These are phyloP conservation scores for Phaffomyces antillensis DNA, from an alignment of 805 yeast genomes.

Conservation along the genomic window DNA sequence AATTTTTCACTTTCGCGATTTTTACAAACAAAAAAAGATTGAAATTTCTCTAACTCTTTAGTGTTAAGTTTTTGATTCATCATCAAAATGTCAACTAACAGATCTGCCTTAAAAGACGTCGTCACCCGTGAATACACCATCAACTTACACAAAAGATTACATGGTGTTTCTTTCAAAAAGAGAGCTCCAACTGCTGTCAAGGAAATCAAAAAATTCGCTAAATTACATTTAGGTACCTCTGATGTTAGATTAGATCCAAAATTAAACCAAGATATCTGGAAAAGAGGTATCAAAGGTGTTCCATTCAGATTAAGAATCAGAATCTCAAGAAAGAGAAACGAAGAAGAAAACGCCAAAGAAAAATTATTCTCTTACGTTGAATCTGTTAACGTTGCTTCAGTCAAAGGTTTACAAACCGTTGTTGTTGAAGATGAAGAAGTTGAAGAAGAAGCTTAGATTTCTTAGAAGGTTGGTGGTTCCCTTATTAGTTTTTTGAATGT, in stretches of 20 bases:
- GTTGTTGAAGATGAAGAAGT: conserved; percentile 68
- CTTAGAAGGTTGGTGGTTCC: neutral
- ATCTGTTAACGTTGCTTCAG: conserved; percentile 89
- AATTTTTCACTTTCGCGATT: conserved; percentile 3
- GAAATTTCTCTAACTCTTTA: neutral
- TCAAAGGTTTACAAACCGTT: conserved; percentile 97
- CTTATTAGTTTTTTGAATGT: neutral
- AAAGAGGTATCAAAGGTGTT: conserved; percentile 99
- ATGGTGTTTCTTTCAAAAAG: conserved; percentile 98
- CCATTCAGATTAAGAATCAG: conserved; percentile 97
- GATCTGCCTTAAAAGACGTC: conserved; percentile 92
- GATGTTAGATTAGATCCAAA: conserved; percentile 99
- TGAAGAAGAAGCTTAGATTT: conserved; percentile 11
- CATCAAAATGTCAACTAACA: conserved; percentile 33
- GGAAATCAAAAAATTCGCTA: conserved; percentile 98
- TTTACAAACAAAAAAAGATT: conserved; percentile 7
- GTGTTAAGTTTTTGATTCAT: neutral
- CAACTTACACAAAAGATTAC: conserved; percentile 98
- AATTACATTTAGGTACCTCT: conserved; percentile 97
- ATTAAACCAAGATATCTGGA: conserved; percentile 98
- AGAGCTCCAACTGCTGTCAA: conserved; percentile 99
- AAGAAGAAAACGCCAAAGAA: conserved; percentile 98
- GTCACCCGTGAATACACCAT: conserved; percentile 99
- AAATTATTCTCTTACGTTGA: conserved; percentile 97
- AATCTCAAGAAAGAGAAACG: conserved; percentile 99